phyloP scores from a whole-genome alignment of 805 yeast genomes.

The Saccharomycopsis vini region DNA sequence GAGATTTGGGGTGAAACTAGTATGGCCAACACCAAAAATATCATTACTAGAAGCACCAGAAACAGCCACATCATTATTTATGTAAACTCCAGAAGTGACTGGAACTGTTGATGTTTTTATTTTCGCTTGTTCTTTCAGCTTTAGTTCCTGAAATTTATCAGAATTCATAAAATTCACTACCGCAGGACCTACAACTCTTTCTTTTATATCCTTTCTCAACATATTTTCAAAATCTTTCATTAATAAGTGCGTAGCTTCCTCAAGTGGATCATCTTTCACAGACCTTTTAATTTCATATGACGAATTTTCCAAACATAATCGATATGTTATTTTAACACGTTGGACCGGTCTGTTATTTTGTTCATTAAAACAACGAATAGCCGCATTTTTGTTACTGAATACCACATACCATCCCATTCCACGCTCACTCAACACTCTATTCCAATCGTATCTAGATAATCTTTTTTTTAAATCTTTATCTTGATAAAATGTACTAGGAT shows the following conservation, averaged over 20 bases:
- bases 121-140: slow-evolving; percentile 21
- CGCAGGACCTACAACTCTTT: slow-evolving; percentile 60
- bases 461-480: slow-evolving; percentile 47
- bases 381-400: slow-evolving; percentile 51
- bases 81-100: background rate
- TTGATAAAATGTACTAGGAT: slow-evolving; percentile 30
- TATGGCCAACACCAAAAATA: slow-evolving; percentile 12
- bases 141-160: slow-evolving; percentile 44
- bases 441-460: slow-evolving; percentile 55
- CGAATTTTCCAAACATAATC: slow-evolving; percentile 13
- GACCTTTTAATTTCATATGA: slow-evolving; percentile 7
- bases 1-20: slow-evolving; percentile 13
- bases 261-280: slow-evolving; percentile 27
- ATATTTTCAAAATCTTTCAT: slow-evolving; percentile 56
- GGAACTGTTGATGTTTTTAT: background rate
- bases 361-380: slow-evolving; percentile 46
- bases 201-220: slow-evolving; percentile 63
- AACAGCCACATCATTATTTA: background rate
- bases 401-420: slow-evolving; percentile 61
- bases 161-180: slow-evolving; percentile 54
- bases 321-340: slow-evolving; percentile 3
- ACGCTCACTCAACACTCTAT: slow-evolving; percentile 50
- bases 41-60: slow-evolving; percentile 5
- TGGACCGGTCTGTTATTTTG: slow-evolving; percentile 49
- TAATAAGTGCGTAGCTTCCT: slow-evolving; percentile 50